phyloP scores from a whole-genome alignment of 2,329 filamentous ascomycete species.

The Hyphodiscus sp. region DNA sequence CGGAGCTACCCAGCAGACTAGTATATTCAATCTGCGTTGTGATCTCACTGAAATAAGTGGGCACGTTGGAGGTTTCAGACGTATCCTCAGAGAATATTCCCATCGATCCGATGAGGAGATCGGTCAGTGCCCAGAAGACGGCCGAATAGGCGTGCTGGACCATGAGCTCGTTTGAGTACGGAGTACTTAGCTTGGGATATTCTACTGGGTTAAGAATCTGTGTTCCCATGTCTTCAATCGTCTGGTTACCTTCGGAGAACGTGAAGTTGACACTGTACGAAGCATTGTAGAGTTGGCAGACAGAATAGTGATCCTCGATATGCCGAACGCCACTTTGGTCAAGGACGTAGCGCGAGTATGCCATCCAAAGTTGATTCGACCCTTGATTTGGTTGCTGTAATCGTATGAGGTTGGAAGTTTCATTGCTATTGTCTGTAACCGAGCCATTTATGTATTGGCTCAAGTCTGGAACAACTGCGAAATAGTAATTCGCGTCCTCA shows the following conservation, averaged over 20 bases:
- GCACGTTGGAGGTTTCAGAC: background rate
- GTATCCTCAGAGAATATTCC: constrained; percentile 3
- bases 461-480: constrained; percentile 14
- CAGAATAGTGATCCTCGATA: constrained; percentile 4
- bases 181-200: constrained; percentile 5
- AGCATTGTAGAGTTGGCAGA: constrained; percentile 12
- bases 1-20: constrained; percentile 12
- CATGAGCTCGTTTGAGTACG: background rate
- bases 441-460: background rate
- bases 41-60: constrained; percentile 9
- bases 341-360: constrained; percentile 4
- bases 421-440: background rate
- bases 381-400: constrained; percentile 10
- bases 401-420: background rate
- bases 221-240: background rate
- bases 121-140: constrained; percentile 11
- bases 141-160: constrained; percentile 15
- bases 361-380: constrained; percentile 15
- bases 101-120: constrained; percentile 14
- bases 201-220: constrained; percentile 1
- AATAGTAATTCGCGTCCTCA: constrained; percentile 10
- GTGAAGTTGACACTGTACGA: constrained; percentile 12
- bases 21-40: constrained; percentile 10
- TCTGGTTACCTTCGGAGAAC: constrained; percentile 11
- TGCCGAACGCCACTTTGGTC: background rate